Percentiles rank a stretch among this genome's conserved stretches.
Evolutionary conservation across 192 early-diverging fungal species (phyloP).

Genomic region (Mortierella antarctica): DNA sequence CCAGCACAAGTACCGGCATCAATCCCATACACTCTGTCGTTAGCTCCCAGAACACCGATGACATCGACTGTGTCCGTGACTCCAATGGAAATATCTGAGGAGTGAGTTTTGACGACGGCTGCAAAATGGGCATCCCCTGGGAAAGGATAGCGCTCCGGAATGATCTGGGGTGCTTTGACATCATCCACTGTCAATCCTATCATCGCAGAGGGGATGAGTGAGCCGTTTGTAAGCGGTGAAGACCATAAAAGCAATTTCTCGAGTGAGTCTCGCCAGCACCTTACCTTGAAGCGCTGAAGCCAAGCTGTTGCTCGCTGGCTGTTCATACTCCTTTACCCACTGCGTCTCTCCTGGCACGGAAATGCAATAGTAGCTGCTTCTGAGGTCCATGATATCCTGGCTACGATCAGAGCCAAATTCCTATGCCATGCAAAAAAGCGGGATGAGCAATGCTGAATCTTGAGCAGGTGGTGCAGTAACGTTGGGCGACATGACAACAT

Average conservation of each 20-base stretch:
- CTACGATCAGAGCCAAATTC: not conserved
- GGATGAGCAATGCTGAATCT: too few relatives aligned
- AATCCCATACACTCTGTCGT: constrained; percentile 22
- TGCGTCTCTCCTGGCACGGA: constrained; percentile 74
- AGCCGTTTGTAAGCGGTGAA: not conserved
- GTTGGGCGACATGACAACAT: too few relatives aligned
- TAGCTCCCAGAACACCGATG: constrained; percentile 64
- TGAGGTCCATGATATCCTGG: constrained; percentile 67
- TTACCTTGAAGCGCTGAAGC: constrained; percentile 20
- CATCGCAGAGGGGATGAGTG: not conserved
- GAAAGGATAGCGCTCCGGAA: constrained; percentile 69
- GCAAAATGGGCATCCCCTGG: constrained; percentile 63
- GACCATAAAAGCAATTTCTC: not conserved
- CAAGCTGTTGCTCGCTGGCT: not conserved
- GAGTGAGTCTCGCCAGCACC: not conserved
- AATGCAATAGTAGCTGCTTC: constrained; percentile 74
- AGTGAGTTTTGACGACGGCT: constrained; percentile 74
- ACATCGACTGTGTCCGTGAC: constrained; percentile 75
- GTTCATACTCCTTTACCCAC: constrained; percentile 65
- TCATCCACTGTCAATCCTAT: constrained; percentile 22
- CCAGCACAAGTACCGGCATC: too few relatives aligned
- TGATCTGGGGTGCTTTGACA: constrained; percentile 6
- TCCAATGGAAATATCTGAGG: constrained; percentile 58
- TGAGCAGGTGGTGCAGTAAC: too few relatives aligned
- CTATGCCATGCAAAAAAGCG: not conserved